Conservation (phyloP, 2,329 filamentous ascomycete species). For the Leptographium wingfieldii region DNA sequence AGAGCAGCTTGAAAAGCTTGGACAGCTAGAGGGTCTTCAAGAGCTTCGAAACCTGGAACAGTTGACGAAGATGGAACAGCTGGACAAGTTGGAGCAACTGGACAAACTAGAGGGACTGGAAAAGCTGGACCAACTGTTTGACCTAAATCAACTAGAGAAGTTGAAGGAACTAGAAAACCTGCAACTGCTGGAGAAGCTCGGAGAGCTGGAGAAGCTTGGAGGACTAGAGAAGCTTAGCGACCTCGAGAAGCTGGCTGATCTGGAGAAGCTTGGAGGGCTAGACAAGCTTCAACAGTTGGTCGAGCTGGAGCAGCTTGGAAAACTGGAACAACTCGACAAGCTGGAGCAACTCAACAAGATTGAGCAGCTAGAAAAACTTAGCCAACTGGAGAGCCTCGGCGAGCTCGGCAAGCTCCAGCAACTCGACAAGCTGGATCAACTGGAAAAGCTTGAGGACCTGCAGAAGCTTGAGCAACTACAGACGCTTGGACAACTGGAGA, state of each 20-base stretch:
- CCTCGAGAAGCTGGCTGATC: slow-evolving; percentile 54
- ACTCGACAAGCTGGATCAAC: background rate
- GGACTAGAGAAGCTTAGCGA: slow-evolving; percentile 37
- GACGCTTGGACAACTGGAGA: slow-evolving; percentile 8
- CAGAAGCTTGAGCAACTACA: background rate
- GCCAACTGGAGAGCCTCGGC: slow-evolving; percentile 56
- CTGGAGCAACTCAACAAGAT: background rate
- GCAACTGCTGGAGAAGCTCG: background rate
- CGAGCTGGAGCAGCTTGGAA: slow-evolving; percentile 38
- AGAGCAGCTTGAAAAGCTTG: slow-evolving; percentile 25
- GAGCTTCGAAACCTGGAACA: slow-evolving; percentile 25
- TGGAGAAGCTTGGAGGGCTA: slow-evolving; percentile 40
- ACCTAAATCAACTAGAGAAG: slow-evolving; percentile 25
- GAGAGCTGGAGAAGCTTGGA: background rate
- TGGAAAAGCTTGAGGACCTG: background rate
- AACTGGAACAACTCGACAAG: slow-evolving; percentile 22
- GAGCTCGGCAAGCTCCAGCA: background rate
- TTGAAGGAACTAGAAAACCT: background rate
- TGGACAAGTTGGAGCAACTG: slow-evolving; percentile 57
- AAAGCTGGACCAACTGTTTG: background rate
- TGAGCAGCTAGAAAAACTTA: slow-evolving; percentile 32
- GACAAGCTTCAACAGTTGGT: slow-evolving; percentile 13
- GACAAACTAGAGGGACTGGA: slow-evolving; percentile 33
- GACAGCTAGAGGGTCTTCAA: background rate
- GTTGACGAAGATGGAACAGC: slow-evolving; percentile 40